phyloP scores from a whole-genome alignment of 73 alveolate genomes.

The Paramecium sexaurelia region DNA sequence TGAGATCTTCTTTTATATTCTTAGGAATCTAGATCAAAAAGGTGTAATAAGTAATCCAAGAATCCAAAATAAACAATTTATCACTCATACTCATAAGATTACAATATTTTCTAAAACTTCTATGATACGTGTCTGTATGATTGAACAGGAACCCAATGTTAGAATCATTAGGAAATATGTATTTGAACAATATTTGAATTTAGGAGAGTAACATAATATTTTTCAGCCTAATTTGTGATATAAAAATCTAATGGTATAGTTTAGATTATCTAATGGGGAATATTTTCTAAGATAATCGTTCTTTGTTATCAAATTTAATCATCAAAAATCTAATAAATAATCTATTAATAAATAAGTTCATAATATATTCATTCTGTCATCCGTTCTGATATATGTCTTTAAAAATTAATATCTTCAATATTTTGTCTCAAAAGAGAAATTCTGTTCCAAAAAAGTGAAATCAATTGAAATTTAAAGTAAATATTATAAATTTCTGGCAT shows the following conservation, averaged over 20 bases:
- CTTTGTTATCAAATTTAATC: not conserved
- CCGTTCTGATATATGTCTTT: slow-evolving; percentile 1
- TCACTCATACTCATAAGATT: not conserved
- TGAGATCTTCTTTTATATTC: no score
- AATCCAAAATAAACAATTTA: no score
- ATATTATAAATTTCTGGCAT: not conserved
- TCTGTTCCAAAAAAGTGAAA: not conserved
- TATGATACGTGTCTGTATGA: not conserved
- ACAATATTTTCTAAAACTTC: slow-evolving; percentile 9
- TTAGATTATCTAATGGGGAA: not conserved
- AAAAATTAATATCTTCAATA: not conserved
- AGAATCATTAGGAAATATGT: not conserved
- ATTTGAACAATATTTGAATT: no score
- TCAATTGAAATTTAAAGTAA: slow-evolving; percentile 1
- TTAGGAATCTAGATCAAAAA: no score
- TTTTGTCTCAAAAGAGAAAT: not conserved
- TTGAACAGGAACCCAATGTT: not conserved
- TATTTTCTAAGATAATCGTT: not conserved
- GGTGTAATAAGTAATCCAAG: no score
- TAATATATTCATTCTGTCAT: slow-evolving; percentile 26
- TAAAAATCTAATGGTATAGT: not conserved
- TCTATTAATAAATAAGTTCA: slow-evolving; percentile 6
- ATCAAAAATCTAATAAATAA: not conserved
- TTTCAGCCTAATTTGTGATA: not conserved
- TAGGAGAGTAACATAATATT: not conserved